Conservation (phyloP, 495 filamentous ascomycete species). For the Apiosordaria backusii region DNA sequence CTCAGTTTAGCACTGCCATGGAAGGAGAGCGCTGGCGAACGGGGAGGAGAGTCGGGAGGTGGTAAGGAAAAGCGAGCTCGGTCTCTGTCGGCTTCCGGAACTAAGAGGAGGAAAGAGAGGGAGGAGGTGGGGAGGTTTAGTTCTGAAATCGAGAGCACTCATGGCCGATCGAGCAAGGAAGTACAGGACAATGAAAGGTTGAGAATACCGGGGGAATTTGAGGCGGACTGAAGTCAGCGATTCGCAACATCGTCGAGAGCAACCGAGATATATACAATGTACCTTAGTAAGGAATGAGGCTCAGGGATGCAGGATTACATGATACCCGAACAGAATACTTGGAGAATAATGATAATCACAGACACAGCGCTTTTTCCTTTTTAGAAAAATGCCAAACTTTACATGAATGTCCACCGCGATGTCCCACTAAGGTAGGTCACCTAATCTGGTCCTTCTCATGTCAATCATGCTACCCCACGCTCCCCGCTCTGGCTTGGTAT, state of each 20-base stretch:
- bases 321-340: too few relatives aligned
- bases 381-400: too few relatives aligned
- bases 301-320: too few relatives aligned
- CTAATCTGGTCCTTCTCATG: background rate
- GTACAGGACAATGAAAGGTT: background rate
- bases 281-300: background rate
- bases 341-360: background rate
- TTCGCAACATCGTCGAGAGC: too few relatives aligned
- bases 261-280: too few relatives aligned
- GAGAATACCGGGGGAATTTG: slow-evolving; percentile 2
- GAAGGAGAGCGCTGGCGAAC: background rate
- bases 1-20: background rate
- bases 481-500: too few relatives aligned
- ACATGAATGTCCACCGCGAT: background rate
- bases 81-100: background rate
- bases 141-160: background rate
- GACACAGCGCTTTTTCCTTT: background rate
- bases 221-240: background rate
- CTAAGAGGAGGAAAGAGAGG: background rate
- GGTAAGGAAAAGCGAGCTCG: background rate
- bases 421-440: background rate
- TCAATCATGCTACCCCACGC: background rate
- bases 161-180: background rate
- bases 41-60: background rate
- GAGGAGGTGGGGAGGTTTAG: slow-evolving; percentile 7